These are phyloP conservation scores for Aspergillus sp. DNA, from an alignment of 2,329 filamentous ascomycete species.

Conservation along the genomic window DNA sequence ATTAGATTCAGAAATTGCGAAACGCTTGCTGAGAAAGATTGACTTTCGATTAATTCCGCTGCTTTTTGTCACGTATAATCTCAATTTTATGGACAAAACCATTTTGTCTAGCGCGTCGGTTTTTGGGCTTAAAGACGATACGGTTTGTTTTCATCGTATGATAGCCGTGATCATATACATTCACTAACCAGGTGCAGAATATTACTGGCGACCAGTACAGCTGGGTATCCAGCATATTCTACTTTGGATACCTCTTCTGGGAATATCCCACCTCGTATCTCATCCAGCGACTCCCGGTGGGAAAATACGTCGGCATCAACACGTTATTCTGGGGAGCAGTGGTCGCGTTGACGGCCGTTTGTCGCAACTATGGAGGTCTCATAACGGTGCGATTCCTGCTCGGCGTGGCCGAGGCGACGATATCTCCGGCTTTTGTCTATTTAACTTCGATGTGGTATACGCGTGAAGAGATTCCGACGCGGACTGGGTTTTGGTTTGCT, in stretches of 20 bases:
- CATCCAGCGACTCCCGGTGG: slow-evolving; percentile 46
- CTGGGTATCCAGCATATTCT: slow-evolving; percentile 50
- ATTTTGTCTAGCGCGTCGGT: no score
- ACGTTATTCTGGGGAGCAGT: slow-evolving; percentile 48
- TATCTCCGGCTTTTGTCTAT: slow-evolving; percentile 53
- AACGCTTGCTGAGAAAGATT: no score
- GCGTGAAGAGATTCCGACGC: slow-evolving; percentile 51
- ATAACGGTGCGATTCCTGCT: slow-evolving; percentile 51
- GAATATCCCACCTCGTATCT: slow-evolving; percentile 36
- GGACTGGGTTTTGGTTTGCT: slow-evolving; percentile 53
- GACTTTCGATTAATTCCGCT: no score
- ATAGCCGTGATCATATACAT: no score
- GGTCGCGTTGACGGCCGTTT: slow-evolving; percentile 44
- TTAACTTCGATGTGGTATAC: slow-evolving; percentile 55
- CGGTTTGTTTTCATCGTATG: no score
- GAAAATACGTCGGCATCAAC: slow-evolving; percentile 43
- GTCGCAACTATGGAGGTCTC: slow-evolving; percentile 46
- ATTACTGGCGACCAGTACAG: slow-evolving; percentile 48
- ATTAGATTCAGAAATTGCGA: no score
- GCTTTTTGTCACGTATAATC: no score
- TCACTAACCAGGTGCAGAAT: slow-evolving; percentile 23
- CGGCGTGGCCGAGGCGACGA: slow-evolving; percentile 52
- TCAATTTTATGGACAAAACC: no score
- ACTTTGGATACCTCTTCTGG: slow-evolving; percentile 46
- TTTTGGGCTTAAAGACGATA: no score